A percentile compares a stretch with the other conserved stretches of the same genome.
Conservation (phyloP, 2,329 filamentous ascomycete genomes). For the Fusarium chlamydosporum region DNA sequence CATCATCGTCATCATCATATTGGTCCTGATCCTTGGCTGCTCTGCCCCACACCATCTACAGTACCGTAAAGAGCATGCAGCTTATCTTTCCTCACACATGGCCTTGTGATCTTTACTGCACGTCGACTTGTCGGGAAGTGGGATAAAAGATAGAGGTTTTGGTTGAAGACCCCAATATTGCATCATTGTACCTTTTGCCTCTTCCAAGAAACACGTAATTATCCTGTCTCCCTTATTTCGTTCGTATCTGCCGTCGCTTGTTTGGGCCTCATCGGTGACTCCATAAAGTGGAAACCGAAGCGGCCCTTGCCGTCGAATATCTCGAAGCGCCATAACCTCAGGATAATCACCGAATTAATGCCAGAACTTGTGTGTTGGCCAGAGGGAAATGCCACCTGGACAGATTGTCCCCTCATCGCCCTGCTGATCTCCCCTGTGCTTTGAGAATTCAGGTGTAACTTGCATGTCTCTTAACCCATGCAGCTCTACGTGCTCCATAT, state of each 20-base stretch:
- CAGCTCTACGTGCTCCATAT: background rate
- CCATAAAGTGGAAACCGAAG: slow-evolving; percentile 30
- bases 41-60: slow-evolving; percentile 22
- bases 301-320: slow-evolving; percentile 18
- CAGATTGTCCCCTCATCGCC: background rate
- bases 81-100: slow-evolving; percentile 17
- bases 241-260: slow-evolving; percentile 3
- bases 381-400: background rate
- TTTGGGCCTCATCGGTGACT: background rate
- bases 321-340: slow-evolving; percentile 17
- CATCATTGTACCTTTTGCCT: slow-evolving; percentile 1
- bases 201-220: slow-evolving; percentile 1
- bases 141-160: background rate
- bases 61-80: slow-evolving; percentile 43
- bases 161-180: background rate
- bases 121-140: slow-evolving; percentile 2
- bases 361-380: slow-evolving; percentile 8
- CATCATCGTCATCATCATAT: slow-evolving; percentile 13
- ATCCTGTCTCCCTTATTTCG: slow-evolving; percentile 3
- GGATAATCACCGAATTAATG: slow-evolving; percentile 13
- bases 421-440: background rate
- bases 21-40: slow-evolving; percentile 10
- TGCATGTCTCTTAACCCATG: background rate
- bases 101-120: slow-evolving; percentile 15
- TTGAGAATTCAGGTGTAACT: slow-evolving; percentile 1